Evolutionary conservation across 169 alveolate genomes (phyloP).

Genomic region (Eimeria falciformis): DNA sequence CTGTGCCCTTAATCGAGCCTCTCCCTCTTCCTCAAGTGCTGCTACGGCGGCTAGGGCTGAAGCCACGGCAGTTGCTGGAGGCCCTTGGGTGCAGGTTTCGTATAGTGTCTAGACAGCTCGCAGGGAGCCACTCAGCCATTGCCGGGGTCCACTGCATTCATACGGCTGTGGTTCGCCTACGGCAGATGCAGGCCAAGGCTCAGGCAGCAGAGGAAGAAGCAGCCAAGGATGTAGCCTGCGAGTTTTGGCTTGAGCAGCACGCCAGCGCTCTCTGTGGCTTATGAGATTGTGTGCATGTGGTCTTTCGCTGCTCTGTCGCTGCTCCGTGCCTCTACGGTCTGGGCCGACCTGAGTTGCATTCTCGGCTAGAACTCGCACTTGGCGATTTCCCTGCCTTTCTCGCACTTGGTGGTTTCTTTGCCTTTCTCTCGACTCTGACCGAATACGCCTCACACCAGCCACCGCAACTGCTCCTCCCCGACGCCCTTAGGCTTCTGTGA

Average conservation of each 20-base stretch:
- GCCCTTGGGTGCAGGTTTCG: conserved; percentile 41
- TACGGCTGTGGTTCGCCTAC: conserved; percentile 66
- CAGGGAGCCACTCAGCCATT: conserved; percentile 48
- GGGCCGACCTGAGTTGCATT: too few species aligned
- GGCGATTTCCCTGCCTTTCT: too few species aligned
- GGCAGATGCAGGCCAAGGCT: conserved; percentile 61
- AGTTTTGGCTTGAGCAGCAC: conserved; percentile 61
- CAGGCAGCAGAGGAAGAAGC: conserved; percentile 71
- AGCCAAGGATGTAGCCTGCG: conserved; percentile 72
- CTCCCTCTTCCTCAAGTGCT: conserved; percentile 33
- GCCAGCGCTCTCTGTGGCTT: conserved; percentile 22
- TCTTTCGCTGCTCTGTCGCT: too few species aligned
- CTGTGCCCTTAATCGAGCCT: conserved; percentile 15
- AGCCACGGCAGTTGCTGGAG: conserved; percentile 45
- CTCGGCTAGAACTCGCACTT: too few species aligned
- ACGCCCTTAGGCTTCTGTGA: too few species aligned
- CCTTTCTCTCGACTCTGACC: too few species aligned
- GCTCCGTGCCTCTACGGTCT: neutral
- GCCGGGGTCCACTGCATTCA: conserved; percentile 49
- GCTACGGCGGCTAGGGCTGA: conserved; percentile 41
- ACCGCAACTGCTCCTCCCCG: too few species aligned
- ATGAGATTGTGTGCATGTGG: too few species aligned
- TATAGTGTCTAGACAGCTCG: conserved; percentile 18
- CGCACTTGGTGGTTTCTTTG: too few species aligned
- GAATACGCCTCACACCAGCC: too few species aligned